Conservation (phyloP, 768 basidiomycete genomes). For the Panaeolus papilionaceus region DNA sequence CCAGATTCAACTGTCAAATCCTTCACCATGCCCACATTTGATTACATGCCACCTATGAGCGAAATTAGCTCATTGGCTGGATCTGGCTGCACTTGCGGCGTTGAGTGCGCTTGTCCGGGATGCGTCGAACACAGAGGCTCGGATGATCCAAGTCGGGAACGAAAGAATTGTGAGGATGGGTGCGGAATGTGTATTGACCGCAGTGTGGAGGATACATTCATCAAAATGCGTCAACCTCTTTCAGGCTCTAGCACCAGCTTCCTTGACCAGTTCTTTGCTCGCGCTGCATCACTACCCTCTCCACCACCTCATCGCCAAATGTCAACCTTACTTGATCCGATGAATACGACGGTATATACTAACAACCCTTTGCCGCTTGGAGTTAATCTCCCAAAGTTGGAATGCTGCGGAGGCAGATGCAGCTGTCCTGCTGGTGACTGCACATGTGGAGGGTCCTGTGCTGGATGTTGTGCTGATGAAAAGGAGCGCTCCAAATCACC, state of each 20-base stretch:
- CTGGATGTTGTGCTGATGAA: constrained; percentile 53
- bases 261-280: constrained; percentile 71
- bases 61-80: constrained; percentile 64
- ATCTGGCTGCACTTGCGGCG: constrained; percentile 76
- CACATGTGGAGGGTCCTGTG: constrained; percentile 61
- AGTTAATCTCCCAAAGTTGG: constrained; percentile 66
- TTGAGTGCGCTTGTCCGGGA: constrained; percentile 73
- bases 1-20: background rate
- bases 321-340: constrained; percentile 52
- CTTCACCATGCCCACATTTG: constrained; percentile 50
- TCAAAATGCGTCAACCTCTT: constrained; percentile 18
- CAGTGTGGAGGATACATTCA: constrained; percentile 34
- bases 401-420: constrained; percentile 70
- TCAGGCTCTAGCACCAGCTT: constrained; percentile 27
- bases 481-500: constrained; percentile 7
- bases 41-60: constrained; percentile 66
- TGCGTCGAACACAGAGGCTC: constrained; percentile 73
- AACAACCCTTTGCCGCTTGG: constrained; percentile 52
- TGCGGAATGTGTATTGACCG: constrained; percentile 72
- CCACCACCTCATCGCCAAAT: constrained; percentile 53
- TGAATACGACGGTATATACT: constrained; percentile 49
- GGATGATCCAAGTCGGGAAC: constrained; percentile 51
- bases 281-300: constrained; percentile 71
- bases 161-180: constrained; percentile 53
- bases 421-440: constrained; percentile 61